These are phyloP conservation scores for Colletotrichum sp. DNA, from an alignment of 2,329 filamentous ascomycete genomes.

Conservation along the genomic window DNA sequence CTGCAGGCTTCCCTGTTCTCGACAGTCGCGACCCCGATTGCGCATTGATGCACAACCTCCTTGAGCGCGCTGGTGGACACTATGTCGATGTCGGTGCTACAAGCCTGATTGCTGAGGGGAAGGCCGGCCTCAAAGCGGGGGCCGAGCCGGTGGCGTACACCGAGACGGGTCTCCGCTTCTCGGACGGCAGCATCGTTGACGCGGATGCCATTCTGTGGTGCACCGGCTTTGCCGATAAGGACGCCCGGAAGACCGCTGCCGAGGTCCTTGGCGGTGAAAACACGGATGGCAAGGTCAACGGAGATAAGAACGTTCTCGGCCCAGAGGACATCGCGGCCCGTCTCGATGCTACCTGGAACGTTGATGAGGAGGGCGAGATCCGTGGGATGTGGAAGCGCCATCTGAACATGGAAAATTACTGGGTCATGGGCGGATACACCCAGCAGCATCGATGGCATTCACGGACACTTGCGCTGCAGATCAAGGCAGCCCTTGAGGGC, in stretches of 20 bases:
- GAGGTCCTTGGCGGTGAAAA: slow-evolving; percentile 31
- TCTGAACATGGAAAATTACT: slow-evolving; percentile 34
- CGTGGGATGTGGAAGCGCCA: slow-evolving; percentile 44
- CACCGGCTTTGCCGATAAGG: slow-evolving; percentile 36
- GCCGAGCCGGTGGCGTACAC: slow-evolving; percentile 33
- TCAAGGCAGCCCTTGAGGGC: slow-evolving; percentile 37
- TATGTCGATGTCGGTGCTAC: slow-evolving; percentile 36
- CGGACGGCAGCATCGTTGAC: slow-evolving; percentile 32
- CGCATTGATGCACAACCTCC: slow-evolving; percentile 19
- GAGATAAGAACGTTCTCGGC: not conserved
- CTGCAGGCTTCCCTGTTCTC: not conserved
- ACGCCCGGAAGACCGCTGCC: slow-evolving; percentile 30
- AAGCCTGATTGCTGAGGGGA: slow-evolving; percentile 29
- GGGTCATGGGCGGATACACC: slow-evolving; percentile 36
- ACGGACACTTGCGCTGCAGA: slow-evolving; percentile 33
- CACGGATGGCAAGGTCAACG: not conserved
- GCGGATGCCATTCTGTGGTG: slow-evolving; percentile 40
- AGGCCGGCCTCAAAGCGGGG: slow-evolving; percentile 29
- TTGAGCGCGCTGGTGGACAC: slow-evolving; percentile 36
- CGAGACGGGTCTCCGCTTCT: slow-evolving; percentile 31
- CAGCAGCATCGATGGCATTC: slow-evolving; percentile 39
- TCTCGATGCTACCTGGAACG: slow-evolving; percentile 43
- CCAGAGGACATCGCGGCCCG: slow-evolving; percentile 28
- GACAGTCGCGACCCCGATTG: not conserved
- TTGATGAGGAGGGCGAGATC: slow-evolving; percentile 46